Evolutionary conservation across 208 protist genomes (phyloP).

Genomic region (Trypanosoma melophagium): DNA sequence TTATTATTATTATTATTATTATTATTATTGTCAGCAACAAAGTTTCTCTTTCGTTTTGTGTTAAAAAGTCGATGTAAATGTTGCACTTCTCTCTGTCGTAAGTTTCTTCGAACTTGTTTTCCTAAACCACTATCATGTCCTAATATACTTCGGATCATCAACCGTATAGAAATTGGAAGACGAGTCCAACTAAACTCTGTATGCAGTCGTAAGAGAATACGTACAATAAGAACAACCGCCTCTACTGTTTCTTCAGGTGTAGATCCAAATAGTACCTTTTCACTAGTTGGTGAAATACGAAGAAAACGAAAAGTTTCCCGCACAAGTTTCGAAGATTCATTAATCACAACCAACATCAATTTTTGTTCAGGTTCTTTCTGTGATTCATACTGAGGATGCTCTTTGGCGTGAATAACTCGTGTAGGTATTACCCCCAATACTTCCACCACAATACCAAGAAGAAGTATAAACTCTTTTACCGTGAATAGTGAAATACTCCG

Average conservation of each 20-base stretch:
- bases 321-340: background rate
- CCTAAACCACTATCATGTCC: conserved; percentile 32
- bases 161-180: conserved; percentile 18
- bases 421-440: conserved; percentile 13
- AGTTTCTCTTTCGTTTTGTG: background rate
- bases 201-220: conserved; percentile 7
- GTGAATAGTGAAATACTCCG: conserved; percentile 5
- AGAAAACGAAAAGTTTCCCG: conserved; percentile 17
- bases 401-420: too few relatives aligned
- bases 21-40: background rate
- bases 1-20: background rate
- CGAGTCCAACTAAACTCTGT: background rate
- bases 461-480: conserved; percentile 25
- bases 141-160: conserved; percentile 35
- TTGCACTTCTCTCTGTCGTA: conserved; percentile 35
- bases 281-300: conserved; percentile 6
- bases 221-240: conserved; percentile 10
- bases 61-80: conserved; percentile 35
- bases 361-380: background rate
- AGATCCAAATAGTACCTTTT: conserved; percentile 22
- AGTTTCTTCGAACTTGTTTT: conserved; percentile 35
- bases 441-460: conserved; percentile 25
- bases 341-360: background rate
- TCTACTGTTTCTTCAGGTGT: conserved; percentile 11
- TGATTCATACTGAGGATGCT: background rate